Percentiles rank a stretch among this genome's conserved stretches.
Conservation (phyloP, 768 basidiomycete genomes). For the Russula foetens region DNA sequence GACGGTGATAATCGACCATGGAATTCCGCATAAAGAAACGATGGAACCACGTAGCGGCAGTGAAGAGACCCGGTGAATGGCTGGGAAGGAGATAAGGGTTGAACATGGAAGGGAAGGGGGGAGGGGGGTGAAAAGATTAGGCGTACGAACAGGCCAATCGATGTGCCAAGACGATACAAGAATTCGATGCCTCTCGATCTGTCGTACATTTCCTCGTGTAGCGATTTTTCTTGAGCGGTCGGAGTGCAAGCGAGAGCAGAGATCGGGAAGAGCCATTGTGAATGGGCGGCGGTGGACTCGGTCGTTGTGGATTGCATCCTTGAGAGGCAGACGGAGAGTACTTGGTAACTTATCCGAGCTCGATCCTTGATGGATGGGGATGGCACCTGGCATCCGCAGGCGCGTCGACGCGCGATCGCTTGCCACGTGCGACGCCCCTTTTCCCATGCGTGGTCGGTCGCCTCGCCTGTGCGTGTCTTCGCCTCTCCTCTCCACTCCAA, state of each 20-base stretch:
- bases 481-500: too few relatives aligned
- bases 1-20: conserved; percentile 73
- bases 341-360: background rate
- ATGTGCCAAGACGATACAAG: conserved; percentile 73
- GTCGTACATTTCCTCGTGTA: conserved; percentile 69
- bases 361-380: too few relatives aligned
- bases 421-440: background rate
- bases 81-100: conserved; percentile 33
- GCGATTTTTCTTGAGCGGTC: conserved; percentile 17
- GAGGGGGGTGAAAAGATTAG: background rate
- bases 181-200: conserved; percentile 79
- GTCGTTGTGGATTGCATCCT: background rate
- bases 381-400: background rate
- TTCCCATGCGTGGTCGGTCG: background rate
- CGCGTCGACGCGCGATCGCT: background rate
- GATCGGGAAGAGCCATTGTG: conserved; percentile 19
- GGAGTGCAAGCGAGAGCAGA: conserved; percentile 13
- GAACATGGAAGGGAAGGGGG: conserved; percentile 12
- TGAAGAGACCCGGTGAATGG: conserved; percentile 73
- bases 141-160: conserved; percentile 60
- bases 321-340: too few relatives aligned
- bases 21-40: conserved; percentile 85
- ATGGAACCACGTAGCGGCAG: conserved; percentile 87
- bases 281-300: background rate
- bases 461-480: background rate